These are phyloP conservation scores for Yamadazyma phyllophila DNA, from an alignment of 805 yeast genomes.

Conservation along the genomic window DNA sequence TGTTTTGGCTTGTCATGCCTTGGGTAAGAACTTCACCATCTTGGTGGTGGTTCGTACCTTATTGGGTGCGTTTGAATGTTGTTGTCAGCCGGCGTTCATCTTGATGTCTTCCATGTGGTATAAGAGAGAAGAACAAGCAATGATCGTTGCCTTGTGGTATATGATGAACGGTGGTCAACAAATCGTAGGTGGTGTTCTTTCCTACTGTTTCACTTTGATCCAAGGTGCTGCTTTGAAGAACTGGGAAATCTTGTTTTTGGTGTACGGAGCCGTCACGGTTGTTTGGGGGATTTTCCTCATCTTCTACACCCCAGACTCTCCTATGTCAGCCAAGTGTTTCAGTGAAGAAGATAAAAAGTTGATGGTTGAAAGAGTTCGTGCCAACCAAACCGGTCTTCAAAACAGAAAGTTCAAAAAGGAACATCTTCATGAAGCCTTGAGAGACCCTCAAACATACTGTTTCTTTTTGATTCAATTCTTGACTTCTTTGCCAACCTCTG, in stretches of 20 bases:
- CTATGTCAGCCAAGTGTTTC: constrained; percentile 32
- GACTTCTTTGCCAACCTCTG: constrained; percentile 49
- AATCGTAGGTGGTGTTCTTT: constrained; percentile 44
- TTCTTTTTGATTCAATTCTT: constrained; percentile 43
- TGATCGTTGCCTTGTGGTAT: constrained; percentile 55
- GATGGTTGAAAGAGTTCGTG: constrained; percentile 45
- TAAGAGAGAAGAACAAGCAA: constrained; percentile 49
- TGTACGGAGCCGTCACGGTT: constrained; percentile 53
- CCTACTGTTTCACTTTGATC: constrained; percentile 54
- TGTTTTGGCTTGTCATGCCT: constrained; percentile 50
- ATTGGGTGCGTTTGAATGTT: constrained; percentile 53
- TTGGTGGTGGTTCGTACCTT: constrained; percentile 52
- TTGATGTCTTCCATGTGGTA: constrained; percentile 63
- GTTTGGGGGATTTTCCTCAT: constrained; percentile 46
- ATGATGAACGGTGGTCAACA: constrained; percentile 56
- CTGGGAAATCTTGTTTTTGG: constrained; percentile 62
- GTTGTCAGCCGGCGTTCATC: constrained; percentile 55
- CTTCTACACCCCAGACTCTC: constrained; percentile 51
- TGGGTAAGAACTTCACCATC: constrained; percentile 50
- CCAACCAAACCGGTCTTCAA: constrained; percentile 52
- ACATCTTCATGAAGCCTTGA: constrained; percentile 46
- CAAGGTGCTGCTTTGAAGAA: constrained; percentile 38
- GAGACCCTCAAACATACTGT: constrained; percentile 50
- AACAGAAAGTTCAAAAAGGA: constrained; percentile 42
- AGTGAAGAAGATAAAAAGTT: constrained; percentile 41